These are phyloP conservation scores for Cyberlindnera euphorbiae DNA, from an alignment of 805 yeast genomes.

Conservation along the genomic window DNA sequence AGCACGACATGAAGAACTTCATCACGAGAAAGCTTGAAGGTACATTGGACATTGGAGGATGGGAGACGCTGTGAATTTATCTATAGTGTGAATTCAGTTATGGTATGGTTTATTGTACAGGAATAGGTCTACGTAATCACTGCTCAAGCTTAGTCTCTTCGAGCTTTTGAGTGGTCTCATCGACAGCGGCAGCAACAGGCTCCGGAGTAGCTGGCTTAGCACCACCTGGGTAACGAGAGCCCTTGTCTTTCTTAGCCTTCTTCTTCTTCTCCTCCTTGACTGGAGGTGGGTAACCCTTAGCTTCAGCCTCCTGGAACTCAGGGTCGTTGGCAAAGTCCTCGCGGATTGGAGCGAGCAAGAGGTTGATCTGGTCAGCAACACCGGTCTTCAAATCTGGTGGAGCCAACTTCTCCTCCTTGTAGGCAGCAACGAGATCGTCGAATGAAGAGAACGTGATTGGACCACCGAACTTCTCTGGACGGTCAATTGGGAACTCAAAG, in stretches of 20 bases:
- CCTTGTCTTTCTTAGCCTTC: conserved; percentile 82
- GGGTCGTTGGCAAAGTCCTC: conserved; percentile 54
- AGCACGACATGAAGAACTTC: conserved; percentile 69
- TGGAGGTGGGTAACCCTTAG: conserved; percentile 80
- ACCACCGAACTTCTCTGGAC: conserved; percentile 98
- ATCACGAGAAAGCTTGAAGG: conserved; percentile 80
- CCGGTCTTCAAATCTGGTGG: conserved; percentile 95
- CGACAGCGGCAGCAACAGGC: conserved; percentile 24
- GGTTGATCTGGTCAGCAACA: conserved; percentile 80
- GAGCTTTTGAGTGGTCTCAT: conserved; percentile 34
- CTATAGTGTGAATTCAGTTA: not conserved
- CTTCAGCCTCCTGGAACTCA: conserved; percentile 72
- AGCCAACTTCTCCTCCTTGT: conserved; percentile 65
- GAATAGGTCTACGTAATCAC: not conserved
- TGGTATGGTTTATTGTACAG: not conserved
- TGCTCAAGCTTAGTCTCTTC: conserved; percentile 28
- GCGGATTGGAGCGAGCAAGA: conserved; percentile 78
- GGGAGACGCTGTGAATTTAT: conserved; percentile 59
- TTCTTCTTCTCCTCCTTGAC: conserved; percentile 56
- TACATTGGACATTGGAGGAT: conserved; percentile 84
- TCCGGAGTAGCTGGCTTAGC: conserved; percentile 25
- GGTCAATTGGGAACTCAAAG: conserved; percentile 68
- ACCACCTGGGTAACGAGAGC: conserved; percentile 83
- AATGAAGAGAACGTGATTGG: conserved; percentile 67
- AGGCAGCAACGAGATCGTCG: conserved; percentile 68